phyloP scores from a whole-genome alignment of 441 rosid species.

The Lepidium campestre region DNA sequence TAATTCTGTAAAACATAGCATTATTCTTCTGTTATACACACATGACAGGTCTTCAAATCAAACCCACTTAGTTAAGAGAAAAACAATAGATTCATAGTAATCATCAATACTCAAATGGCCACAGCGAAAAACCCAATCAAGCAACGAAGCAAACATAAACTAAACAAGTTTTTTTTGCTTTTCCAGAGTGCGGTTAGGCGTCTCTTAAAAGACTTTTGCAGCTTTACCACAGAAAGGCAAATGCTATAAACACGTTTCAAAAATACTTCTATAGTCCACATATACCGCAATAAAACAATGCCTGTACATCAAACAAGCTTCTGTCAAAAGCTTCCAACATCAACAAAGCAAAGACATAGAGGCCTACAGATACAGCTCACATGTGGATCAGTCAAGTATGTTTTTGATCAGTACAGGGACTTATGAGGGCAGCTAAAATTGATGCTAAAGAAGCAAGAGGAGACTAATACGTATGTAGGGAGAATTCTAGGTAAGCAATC shows the following conservation, averaged over 20 bases:
- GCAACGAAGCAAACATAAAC: neutral
- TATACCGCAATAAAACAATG: neutral
- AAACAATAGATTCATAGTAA: neutral
- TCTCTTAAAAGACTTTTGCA: no score
- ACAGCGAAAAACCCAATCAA: neutral
- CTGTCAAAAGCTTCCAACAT: neutral
- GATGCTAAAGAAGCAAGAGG: constrained; percentile 10
- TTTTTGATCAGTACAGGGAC: constrained; percentile 25
- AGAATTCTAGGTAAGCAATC: constrained; percentile 30
- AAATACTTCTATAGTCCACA: neutral
- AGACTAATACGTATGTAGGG: constrained; percentile 21
- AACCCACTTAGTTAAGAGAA: neutral
- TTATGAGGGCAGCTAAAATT: constrained; percentile 5
- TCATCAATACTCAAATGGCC: neutral
- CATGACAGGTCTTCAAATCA: neutral
- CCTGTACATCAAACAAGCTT: neutral
- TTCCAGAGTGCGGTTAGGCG: no score
- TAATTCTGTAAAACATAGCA: neutral
- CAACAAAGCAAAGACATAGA: neutral
- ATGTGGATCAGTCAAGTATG: constrained; percentile 22
- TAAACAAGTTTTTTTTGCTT: no score
- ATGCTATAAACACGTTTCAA: neutral
- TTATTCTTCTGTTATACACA: neutral
- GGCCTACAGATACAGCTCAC: neutral
- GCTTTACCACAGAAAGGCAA: neutral